These are phyloP conservation scores for Eucalyptus pauciflora DNA, from an alignment of 345 rosid species.

Conservation along the genomic window DNA sequence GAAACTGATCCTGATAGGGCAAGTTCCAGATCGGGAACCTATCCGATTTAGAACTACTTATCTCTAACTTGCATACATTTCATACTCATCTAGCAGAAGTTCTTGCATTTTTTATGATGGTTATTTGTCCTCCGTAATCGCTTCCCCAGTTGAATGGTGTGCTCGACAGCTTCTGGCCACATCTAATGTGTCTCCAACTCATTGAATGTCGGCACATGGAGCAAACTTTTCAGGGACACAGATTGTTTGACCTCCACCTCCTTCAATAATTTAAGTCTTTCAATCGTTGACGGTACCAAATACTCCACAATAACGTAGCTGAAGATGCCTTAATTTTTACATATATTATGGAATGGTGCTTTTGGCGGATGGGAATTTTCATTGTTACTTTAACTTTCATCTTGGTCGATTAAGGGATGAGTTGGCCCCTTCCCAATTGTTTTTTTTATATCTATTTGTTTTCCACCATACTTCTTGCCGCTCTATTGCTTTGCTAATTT, in stretches of 20 bases:
- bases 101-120: neutral
- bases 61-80: too few species aligned
- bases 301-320: fast-evolving
- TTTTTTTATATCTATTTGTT: too few species aligned
- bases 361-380: neutral
- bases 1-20: neutral
- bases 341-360: neutral
- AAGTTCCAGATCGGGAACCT: too few species aligned
- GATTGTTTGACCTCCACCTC: neutral
- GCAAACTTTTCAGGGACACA: neutral
- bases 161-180: neutral
- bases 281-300: neutral
- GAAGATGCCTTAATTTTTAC: neutral
- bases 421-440: neutral
- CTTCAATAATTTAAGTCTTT: too few species aligned
- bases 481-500: too few species aligned
- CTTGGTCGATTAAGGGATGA: neutral
- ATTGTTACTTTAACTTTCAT: neutral
- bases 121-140: neutral
- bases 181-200: neutral
- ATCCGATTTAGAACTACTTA: fast-evolving
- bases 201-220: neutral
- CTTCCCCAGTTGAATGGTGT: neutral
- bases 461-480: neutral
- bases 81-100: neutral